phyloP scores from a whole-genome alignment of 116 monocot genomes.

The Papilionanthe hybrid region DNA sequence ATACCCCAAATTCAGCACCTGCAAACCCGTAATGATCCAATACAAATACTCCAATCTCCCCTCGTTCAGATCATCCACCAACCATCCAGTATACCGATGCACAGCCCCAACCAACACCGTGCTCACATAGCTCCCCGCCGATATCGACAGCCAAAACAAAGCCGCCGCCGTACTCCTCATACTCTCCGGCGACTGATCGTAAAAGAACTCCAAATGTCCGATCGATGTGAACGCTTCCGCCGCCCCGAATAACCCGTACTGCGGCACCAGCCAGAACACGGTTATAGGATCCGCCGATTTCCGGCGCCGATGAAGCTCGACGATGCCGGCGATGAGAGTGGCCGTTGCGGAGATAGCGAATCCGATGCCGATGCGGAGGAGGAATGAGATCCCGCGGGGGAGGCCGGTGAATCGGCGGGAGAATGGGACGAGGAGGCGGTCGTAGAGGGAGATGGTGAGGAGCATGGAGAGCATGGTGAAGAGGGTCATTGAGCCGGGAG shows the following conservation, averaged over 20 bases:
- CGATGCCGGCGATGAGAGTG: conserved; percentile 48
- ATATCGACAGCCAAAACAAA: conserved; percentile 54
- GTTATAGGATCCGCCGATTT: conserved; percentile 23
- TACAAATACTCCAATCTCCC: conserved; percentile 67
- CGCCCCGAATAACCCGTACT: conserved; percentile 55
- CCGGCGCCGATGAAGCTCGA: conserved; percentile 27
- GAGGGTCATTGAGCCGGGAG: conserved; percentile 61
- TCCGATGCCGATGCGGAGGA: conserved; percentile 72
- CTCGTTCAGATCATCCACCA: conserved; percentile 56
- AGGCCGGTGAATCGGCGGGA: conserved; percentile 47
- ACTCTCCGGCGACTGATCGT: conserved; percentile 77
- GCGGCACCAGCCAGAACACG: conserved; percentile 67
- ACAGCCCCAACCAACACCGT: conserved; percentile 45
- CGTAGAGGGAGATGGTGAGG: conserved; percentile 48
- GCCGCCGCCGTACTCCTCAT: conserved; percentile 71
- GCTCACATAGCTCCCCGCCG: conserved; percentile 60
- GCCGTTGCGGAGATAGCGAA: conserved; percentile 50
- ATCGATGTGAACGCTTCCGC: conserved; percentile 58
- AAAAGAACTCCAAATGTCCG: conserved; percentile 65
- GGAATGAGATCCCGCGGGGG: conserved; percentile 65
- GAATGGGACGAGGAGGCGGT: conserved; percentile 55
- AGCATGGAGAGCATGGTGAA: conserved; percentile 53
- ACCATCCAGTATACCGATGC: conserved; percentile 37
- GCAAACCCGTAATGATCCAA: conserved; percentile 50
- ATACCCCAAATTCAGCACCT: conserved; percentile 47